Evolutionary conservation across 805 yeast species (phyloP).

Genomic region (Sugiyamaella chiloensis): DNA sequence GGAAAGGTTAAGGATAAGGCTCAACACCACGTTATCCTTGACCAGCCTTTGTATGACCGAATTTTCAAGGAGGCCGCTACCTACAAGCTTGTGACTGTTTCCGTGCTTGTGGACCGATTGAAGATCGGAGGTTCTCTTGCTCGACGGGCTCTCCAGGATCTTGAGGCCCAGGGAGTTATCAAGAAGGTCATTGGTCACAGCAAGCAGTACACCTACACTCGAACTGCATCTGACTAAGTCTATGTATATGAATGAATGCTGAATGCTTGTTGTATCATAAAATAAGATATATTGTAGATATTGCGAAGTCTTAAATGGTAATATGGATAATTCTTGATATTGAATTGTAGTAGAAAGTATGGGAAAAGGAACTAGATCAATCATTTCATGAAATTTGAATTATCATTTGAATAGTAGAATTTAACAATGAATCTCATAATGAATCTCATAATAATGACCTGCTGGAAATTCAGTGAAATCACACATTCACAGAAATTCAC

Average conservation of each 20-base stretch:
- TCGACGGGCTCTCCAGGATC: slow-evolving; percentile 94
- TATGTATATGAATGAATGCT: slow-evolving; percentile 10
- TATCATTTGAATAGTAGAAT: too few species aligned
- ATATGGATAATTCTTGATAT: too few species aligned
- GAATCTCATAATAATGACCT: too few species aligned
- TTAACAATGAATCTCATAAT: too few species aligned
- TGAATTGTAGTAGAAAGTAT: too few species aligned
- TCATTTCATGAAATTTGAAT: too few species aligned
- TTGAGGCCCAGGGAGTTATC: slow-evolving; percentile 92
- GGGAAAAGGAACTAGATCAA: too few species aligned
- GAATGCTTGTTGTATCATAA: background rate
- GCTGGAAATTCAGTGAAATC: too few species aligned
- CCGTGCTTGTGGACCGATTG: slow-evolving; percentile 98
- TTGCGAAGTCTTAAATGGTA: slow-evolving; percentile 17
- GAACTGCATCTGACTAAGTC: slow-evolving; percentile 21
- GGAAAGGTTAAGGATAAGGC: slow-evolving; percentile 99
- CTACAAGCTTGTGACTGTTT: slow-evolving; percentile 96
- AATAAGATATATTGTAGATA: slow-evolving; percentile 7
- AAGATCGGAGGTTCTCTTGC: slow-evolving; percentile 99
- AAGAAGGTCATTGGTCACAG: slow-evolving; percentile 93
- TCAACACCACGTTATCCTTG: slow-evolving; percentile 93
- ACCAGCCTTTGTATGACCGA: slow-evolving; percentile 99
- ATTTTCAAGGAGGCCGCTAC: slow-evolving; percentile 99
- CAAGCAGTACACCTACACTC: slow-evolving; percentile 88
- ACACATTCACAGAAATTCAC: too few species aligned